Evolutionary conservation across 495 filamentous ascomycete genomes (phyloP).

Genomic region (Neurospora sp.): DNA sequence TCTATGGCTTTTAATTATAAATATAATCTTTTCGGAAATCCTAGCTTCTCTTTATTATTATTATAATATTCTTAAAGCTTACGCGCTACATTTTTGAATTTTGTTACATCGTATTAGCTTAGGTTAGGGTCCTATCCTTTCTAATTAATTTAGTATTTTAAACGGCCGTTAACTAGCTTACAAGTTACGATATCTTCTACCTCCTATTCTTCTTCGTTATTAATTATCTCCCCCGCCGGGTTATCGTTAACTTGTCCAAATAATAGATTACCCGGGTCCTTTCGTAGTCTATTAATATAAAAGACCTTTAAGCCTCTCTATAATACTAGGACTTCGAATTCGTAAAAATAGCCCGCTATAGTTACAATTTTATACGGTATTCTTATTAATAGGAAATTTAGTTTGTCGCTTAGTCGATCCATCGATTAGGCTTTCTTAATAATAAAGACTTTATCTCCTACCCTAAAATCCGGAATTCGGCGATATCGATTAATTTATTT

Average conservation of each 20-base stretch:
- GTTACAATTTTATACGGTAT: not conserved
- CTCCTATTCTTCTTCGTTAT: conserved; percentile 1
- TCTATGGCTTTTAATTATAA: too few species aligned
- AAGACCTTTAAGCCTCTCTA: conserved; percentile 1
- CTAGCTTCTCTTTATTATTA: too few species aligned
- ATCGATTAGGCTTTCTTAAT: not conserved
- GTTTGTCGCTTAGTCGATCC: conserved; percentile 1
- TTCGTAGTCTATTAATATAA: too few species aligned
- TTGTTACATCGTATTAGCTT: too few species aligned
- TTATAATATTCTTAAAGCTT: too few species aligned
- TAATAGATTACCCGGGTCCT: conserved; percentile 2
- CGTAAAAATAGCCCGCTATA: conserved; percentile 1
- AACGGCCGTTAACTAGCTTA: not conserved
- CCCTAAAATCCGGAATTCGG: not conserved
- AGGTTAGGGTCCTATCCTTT: not conserved
- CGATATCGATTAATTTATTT: too few species aligned
- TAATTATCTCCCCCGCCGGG: conserved; percentile 1
- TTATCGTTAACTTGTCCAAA: conserved; percentile 1
- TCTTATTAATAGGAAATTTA: conserved; percentile 3
- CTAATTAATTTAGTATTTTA: conserved; percentile 2
- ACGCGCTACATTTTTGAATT: too few species aligned
- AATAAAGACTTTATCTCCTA: conserved; percentile 4
- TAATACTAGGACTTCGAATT: not conserved
- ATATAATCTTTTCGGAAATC: too few species aligned
- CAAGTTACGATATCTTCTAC: not conserved